Evolutionary conservation across 2,329 filamentous ascomycete genomes (phyloP), one percentile per base, ranked within the genome.

Genomic region (Ceratocystis destructans): DNA sequence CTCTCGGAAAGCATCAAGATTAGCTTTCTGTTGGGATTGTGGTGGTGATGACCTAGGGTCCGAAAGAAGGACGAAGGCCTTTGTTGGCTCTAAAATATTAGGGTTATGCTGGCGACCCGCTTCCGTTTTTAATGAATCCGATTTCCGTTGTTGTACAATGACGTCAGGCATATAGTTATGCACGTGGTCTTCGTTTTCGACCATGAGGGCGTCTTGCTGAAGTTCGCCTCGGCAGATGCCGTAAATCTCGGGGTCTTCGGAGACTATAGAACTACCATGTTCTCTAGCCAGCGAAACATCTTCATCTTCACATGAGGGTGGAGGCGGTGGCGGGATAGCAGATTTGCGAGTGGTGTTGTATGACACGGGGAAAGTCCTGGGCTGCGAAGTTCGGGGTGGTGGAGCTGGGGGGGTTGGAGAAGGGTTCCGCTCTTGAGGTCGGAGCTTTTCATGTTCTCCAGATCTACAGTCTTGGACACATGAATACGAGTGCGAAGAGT

Each of bases 291-390:
- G 33, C 8, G 67, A 66, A 15, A 64, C 64, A 12, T 46, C 64
- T 37, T 68, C 67, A 57, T 66, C 64, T 61, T 68, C 67, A 46
- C 64, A 66, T 28, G 67, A 64, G 17, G 67, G 67, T 45, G 64
- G 61, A 10, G 67, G 67, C 2, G 67, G 67, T 17, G 67, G 67
- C 8, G 67, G 67, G 22, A 66, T 64, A 2, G 67, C 61, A 5
- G 67, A 65, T 33, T 68, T 68, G 1, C 67, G 59, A 15, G 63
- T 45, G 17, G 64, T 68, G 20, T 68, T 68, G 44, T 68, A 68
- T 10, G 67, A 68, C 15, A 68, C 67, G 10, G 67, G 64, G 44
- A 66, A 68, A 8, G 67, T 61, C 28, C 66, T 68, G 10, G 61
- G 64, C 44, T 45, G 61, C 10, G 61, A 55, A 41, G 48, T 57